Conservation (phyloP, 2,329 filamentous ascomycete species). For the Dryadomyces sulphureus region DNA sequence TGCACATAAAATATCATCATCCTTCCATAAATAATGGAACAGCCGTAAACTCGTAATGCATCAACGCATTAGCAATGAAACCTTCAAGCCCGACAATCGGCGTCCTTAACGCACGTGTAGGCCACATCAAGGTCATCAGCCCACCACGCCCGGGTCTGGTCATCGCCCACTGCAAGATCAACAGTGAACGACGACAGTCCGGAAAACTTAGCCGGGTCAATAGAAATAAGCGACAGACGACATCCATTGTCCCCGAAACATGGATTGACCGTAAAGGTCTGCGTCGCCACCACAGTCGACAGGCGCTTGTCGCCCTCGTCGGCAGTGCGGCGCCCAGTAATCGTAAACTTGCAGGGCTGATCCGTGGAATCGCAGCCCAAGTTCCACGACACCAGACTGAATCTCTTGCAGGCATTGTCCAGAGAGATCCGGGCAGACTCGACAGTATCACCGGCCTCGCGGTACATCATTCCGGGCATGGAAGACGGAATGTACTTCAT, state of each 20-base stretch:
- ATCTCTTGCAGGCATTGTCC: slow-evolving; percentile 17
- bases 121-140: slow-evolving; percentile 23
- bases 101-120: not conserved
- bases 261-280: slow-evolving; percentile 14
- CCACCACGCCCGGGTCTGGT: slow-evolving; percentile 26
- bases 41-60: too few species aligned
- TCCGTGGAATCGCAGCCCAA: slow-evolving; percentile 23
- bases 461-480: slow-evolving; percentile 11
- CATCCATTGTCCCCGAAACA: slow-evolving; percentile 18
- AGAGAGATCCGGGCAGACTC: slow-evolving; percentile 15
- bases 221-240: slow-evolving; percentile 13
- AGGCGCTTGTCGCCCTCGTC: slow-evolving; percentile 1
- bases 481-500: slow-evolving; percentile 11
- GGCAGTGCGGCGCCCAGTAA: slow-evolving; percentile 16
- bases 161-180: slow-evolving; percentile 21
- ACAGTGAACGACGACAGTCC: slow-evolving; percentile 24
- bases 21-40: too few species aligned
- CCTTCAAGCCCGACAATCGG: not conserved
- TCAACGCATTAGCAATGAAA: not conserved
- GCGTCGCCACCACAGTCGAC: slow-evolving; percentile 15
- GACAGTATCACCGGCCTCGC: slow-evolving; percentile 13
- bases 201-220: slow-evolving; percentile 14
- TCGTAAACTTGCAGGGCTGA: slow-evolving; percentile 20
- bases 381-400: slow-evolving; percentile 21
- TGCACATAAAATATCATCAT: not conserved